Percentiles rank a stretch among this genome's conserved stretches.
phyloP scores from a whole-genome alignment of 495 filamentous ascomycete species.

The Podospora appendiculata region DNA sequence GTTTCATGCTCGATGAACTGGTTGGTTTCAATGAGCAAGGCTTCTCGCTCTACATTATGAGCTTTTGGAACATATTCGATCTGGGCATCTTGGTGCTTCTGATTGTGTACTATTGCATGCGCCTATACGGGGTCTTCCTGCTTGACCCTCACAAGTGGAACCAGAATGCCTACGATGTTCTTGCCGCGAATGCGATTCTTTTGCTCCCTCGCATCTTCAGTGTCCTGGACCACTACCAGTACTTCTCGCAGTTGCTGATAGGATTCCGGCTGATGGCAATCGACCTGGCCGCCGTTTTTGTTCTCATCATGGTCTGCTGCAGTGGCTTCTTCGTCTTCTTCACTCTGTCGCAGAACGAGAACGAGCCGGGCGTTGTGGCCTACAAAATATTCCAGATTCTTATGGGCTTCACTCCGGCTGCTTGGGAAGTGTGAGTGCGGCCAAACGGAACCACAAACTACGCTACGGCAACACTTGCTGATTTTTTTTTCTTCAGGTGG shows the following conservation, averaged over 20 bases:
- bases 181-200: constrained; percentile 82
- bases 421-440: constrained; percentile 41
- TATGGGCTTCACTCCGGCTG: constrained; percentile 64
- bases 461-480: constrained; percentile 15
- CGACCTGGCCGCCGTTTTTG: constrained; percentile 74
- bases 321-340: constrained; percentile 95
- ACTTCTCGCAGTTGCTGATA: constrained; percentile 89
- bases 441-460: not conserved
- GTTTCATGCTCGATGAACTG: constrained; percentile 94
- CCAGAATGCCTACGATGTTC: constrained; percentile 78
- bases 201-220: constrained; percentile 87
- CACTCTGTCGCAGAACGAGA: constrained; percentile 60
- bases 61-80: constrained; percentile 94
- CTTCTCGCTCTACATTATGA: constrained; percentile 91
- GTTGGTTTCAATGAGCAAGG: constrained; percentile 91
- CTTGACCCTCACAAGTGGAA: constrained; percentile 62
- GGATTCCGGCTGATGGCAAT: constrained; percentile 88
- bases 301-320: constrained; percentile 77
- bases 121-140: constrained; percentile 75
- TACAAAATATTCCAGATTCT: constrained; percentile 89
- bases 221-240: constrained; percentile 84
- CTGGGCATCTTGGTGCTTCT: constrained; percentile 80
- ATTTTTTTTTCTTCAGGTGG: constrained; percentile 50
- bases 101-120: constrained; percentile 79
- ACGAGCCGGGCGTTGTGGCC: constrained; percentile 58